Base-by-base conservation (phyloP, 2,329 filamentous ascomycete genomes). In the Hymenoscyphus repandus region DNA sequence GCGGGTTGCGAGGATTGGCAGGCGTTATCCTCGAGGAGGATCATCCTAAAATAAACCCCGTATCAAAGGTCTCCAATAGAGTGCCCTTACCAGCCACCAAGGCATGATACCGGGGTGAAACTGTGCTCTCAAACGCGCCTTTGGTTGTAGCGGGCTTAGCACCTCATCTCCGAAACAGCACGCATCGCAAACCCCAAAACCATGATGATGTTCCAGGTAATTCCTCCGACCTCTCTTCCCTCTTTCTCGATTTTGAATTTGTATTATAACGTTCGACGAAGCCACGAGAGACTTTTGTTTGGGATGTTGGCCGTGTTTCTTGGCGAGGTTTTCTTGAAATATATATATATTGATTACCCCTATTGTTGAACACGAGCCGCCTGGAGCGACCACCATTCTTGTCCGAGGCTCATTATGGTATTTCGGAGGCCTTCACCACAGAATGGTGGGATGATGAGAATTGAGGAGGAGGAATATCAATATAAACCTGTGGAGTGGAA, bases 401-500 rank as follows among this genome's bases (percentile, higher is more conserved):
- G 34, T 10, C 34, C 15, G 12, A 5, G 4, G 15, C 15, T 37
- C 34, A 17, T 37, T 40, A 40, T 34, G 27, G 45, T 27, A 15
- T 40, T 47, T n/a, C 22, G 40, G n/a, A 32, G 39, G 45, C 20
- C 31, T 13, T 37, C 36, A 31, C 32, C 34, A 13, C 39, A 31
- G 17, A 31, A 34, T 10, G 39, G 13, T 45, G 36, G 45, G 17
- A 20, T 20, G 45, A 18, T 20, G 45, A 15, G 33, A n/a, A 47
- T 36, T 27, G 52, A 53, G 38, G 50, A 51, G 15, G 50, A 61
- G 39, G 64, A 66, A 9, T 69, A 66, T 18, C 64, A 69, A 33
- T 70, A 69, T 57, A 60, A 62, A 41, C 56, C 63, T 1, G 53
- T 69, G 13, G 58, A 68, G 45, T 70, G 66, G 66, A 69, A 66